Percentiles rank a stretch among this genome's conserved stretches.
phyloP scores from a whole-genome alignment of 345 rosid species.

The Eucalyptus erythrocorys region DNA sequence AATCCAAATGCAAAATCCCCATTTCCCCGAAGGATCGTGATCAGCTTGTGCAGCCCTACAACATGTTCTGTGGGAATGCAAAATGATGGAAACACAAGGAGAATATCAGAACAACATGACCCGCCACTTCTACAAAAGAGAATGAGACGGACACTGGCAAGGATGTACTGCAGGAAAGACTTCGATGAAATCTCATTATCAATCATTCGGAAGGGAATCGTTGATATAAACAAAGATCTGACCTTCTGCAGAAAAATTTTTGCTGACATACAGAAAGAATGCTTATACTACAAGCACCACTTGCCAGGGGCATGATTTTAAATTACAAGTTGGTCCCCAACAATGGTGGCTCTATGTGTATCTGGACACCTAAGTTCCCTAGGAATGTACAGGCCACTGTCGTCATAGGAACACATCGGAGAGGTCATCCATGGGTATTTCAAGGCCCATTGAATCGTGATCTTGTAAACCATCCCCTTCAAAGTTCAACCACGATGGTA shows the following conservation, averaged over 20 bases:
- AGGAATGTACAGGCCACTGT: background rate
- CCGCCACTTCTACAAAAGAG: background rate
- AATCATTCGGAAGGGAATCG: background rate
- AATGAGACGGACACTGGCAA: background rate
- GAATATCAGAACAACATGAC: background rate
- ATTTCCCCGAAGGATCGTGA: background rate
- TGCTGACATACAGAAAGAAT: background rate
- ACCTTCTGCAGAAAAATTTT: background rate
- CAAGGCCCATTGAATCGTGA: slow-evolving; percentile 22
- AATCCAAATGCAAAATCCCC: background rate
- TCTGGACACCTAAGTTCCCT: background rate
- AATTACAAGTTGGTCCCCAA: background rate
- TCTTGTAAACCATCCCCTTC: slow-evolving; percentile 44
- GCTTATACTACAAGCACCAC: background rate
- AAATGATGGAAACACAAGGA: background rate
- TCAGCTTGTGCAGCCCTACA: background rate
- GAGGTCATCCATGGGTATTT: slow-evolving; percentile 59
- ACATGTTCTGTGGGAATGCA: background rate
- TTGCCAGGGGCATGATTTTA: background rate
- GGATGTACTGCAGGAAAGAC: background rate
- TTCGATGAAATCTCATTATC: background rate
- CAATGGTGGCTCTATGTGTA: background rate
- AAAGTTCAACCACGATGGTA: slow-evolving; percentile 22
- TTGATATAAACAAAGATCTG: background rate
- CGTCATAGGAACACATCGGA: slow-evolving; percentile 21